Evolutionary conservation across 805 yeast genomes (phyloP), one percentile per base, ranked within the genome.

Genomic region (Monosporozyma siamensis): DNA sequence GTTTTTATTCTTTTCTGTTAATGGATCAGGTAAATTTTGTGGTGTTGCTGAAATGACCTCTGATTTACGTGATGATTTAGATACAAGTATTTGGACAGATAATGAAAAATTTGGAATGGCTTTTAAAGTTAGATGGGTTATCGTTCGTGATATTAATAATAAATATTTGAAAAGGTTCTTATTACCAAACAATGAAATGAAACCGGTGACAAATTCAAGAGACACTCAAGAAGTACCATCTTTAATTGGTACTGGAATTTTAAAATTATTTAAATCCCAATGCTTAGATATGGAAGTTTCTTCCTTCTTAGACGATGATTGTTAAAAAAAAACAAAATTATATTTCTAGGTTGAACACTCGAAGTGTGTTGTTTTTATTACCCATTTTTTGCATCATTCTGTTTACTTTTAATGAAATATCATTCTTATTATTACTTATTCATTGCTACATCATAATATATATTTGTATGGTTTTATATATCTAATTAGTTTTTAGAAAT

Each of bases 191-290:
- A 74, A 75, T 50, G 77, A 70, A 22, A 61, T 62, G 50, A 66
- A 65, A 51, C 73, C 79, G 1, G 76, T 78, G 1, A 72, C 80
- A 1, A 69, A 71, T 48, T 76, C 82, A 15, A 69, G 82, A 49
- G 83, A 78, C 50, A 74, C 82, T 0, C 82, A 77, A 54, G 79
- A 74, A 44, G 49, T 77, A 17, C 78, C 82, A 1, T 63, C 61
- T 39, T 67, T 65, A 3, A 59, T 72, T 23, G 82, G 78, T 1
- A 44, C 61, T 8, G 61, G 70, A 15, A 69, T 77, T 69, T 43
- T 78, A 32, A 64, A 68, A 21, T 62, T 74, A 4, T 74, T 75
- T 49, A 53, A 58, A 37, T 43, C 46, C 12, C 49, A 54, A 22
- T n/a, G n/a, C 12, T n/a, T 21, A 3, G 25, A 25, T 25, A 41